A percentile compares a stretch with the other conserved stretches of the same genome.
phyloP scores from a whole-genome alignment of 306 rosid genomes.

The Hippophae gyantsensis region DNA sequence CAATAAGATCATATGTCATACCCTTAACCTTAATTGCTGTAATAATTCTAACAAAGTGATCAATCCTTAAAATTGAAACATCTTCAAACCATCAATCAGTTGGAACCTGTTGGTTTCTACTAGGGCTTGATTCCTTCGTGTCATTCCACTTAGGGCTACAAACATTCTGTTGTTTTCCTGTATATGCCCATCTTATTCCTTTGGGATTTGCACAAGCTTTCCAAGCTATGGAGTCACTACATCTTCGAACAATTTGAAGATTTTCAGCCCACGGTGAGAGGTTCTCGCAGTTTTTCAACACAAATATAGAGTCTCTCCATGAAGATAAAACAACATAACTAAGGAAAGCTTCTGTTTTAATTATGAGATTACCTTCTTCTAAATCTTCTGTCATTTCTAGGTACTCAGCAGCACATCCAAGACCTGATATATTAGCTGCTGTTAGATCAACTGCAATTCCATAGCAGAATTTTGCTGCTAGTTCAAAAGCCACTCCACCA shows the following conservation, averaged over 20 bases:
- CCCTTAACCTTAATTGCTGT: constrained; percentile 96
- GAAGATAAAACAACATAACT: constrained; percentile 95
- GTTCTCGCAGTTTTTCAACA: constrained; percentile 88
- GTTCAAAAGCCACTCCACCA: constrained; percentile 81
- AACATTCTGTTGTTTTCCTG: constrained; percentile 53
- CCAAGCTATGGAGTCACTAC: constrained; percentile 97
- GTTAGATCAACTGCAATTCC: constrained; percentile 90
- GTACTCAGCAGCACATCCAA: constrained; percentile 89
- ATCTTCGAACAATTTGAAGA: constrained; percentile 83
- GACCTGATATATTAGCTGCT: constrained; percentile 87
- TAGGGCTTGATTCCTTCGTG: constrained; percentile 68
- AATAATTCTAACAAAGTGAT: constrained; percentile 84
- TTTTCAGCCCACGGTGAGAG: constrained; percentile 95
- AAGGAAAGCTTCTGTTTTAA: constrained; percentile 93
- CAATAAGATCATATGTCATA: constrained; percentile 71
- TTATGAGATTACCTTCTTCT: constrained; percentile 93
- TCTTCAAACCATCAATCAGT: constrained; percentile 99
- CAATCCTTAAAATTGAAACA: constrained; percentile 78
- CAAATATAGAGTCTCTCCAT: constrained; percentile 89
- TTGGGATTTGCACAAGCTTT: constrained; percentile 97
- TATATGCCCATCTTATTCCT: constrained; percentile 90
- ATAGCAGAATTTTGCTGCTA: constrained; percentile 90
- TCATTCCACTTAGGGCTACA: constrained; percentile 82
- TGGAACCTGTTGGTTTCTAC: constrained; percentile 68
- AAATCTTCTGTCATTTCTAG: constrained; percentile 96